Base-by-base conservation (phyloP, 176 grass and related monocot species). In the Phoenix roebelenii region DNA sequence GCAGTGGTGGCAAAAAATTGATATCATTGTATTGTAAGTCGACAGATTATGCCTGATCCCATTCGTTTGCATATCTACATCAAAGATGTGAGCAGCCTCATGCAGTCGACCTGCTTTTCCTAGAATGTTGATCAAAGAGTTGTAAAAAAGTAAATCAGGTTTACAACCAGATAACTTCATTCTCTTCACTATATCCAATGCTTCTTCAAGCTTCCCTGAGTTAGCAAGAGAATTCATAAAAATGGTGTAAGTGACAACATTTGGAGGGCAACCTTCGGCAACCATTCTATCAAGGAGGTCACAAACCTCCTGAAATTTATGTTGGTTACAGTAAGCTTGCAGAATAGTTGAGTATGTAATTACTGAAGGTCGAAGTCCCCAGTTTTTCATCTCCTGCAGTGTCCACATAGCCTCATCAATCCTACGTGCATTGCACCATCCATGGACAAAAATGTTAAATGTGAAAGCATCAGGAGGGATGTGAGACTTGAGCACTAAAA, bases 401-500 rank as follows among this genome's bases (percentile, higher is more conserved):
- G 83, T 85, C 90, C 82, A 84, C 75, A 78, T 30, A n/a, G 90
- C 90, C 55, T 95, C 90, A 22, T 89, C 82, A 15, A 86, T 81
- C 51, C 52, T 95, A 5, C 52, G 30, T 1, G 64, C 59, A 30
- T 72, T 89, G 73, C 85, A 95, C 90, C 90, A 95, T 5, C 90
- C 90, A 68, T 89, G 85, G 54, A 95, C 67, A 14, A 89, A 86
- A 66, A 95, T 95, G 60, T 95, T 95, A 52, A 81, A 95, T 18
- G 82, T 95, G 61, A 84, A 83, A 16, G 77, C 77, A 76, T 89
- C 61, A 25, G 90, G 70, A 5, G 48, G 17, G n/a, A 95, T 81
- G 64, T 76, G 59, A 2, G 75, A 25, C 70, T 72, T 95, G 60
- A 95, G 72, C 62, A 77, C 68, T 0, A 62, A 15, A 77, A 84